Percentiles rank a stretch among this genome's conserved stretches.
These are phyloP conservation scores for Exserohilum rostratum DNA, from an alignment of 2,329 filamentous ascomycete species.

Conservation along the genomic window DNA sequence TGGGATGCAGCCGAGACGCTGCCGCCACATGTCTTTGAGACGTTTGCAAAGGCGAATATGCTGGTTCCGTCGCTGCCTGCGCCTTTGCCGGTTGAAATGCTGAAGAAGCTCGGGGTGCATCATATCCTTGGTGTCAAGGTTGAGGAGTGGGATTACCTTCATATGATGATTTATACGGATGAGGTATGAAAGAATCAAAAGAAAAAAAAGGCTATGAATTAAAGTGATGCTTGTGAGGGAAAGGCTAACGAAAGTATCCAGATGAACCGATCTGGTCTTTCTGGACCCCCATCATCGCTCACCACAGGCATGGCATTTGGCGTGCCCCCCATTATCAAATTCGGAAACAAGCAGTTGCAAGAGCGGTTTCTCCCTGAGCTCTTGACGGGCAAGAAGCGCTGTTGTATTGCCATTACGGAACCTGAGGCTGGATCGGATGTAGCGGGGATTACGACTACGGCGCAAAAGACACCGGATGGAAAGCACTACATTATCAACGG, in stretches of 20 bases:
- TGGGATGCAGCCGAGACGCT: slow-evolving; percentile 72
- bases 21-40: slow-evolving; percentile 67
- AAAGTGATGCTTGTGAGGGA: too few species aligned
- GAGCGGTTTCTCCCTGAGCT: slow-evolving; percentile 74
- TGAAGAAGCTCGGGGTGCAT: slow-evolving; percentile 69
- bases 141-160: slow-evolving; percentile 76
- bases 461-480: slow-evolving; percentile 65
- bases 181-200: slow-evolving; percentile 59
- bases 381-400: slow-evolving; percentile 68
- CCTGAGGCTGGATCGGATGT: slow-evolving; percentile 77
- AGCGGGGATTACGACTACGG: slow-evolving; percentile 73
- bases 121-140: slow-evolving; percentile 72
- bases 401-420: slow-evolving; percentile 80
- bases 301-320: slow-evolving; percentile 76
- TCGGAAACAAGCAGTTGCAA: slow-evolving; percentile 66
- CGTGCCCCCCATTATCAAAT: slow-evolving; percentile 73
- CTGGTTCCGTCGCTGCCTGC: slow-evolving; percentile 72
- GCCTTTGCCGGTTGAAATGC: slow-evolving; percentile 70
- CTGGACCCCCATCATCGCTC: slow-evolving; percentile 68
- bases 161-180: slow-evolving; percentile 72
- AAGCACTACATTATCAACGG: slow-evolving; percentile 74
- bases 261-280: slow-evolving; percentile 69
- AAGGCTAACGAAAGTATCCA: background rate
- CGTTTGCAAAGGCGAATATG: slow-evolving; percentile 71
- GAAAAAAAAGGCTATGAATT: too few species aligned